phyloP scores from a whole-genome alignment of 202 grass and related monocot species.

The Alloteropsis angusta region DNA sequence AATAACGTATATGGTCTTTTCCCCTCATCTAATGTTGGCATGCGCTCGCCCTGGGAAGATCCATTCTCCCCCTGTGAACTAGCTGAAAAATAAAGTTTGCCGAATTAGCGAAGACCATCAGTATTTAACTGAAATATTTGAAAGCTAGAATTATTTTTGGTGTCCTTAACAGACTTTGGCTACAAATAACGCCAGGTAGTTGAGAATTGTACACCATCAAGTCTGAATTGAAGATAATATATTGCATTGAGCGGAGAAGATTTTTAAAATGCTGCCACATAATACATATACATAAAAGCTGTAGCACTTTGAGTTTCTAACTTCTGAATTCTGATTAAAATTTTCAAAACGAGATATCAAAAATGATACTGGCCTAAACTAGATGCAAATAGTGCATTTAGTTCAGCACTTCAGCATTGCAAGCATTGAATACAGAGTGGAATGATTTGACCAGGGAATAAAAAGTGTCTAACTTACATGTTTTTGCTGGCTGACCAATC shows the following conservation, averaged over 20 bases:
- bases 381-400: neutral
- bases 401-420: constrained; percentile 18
- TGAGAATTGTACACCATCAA: neutral
- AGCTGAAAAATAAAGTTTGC: constrained; percentile 33
- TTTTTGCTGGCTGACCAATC: constrained; percentile 67
- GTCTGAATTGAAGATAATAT: neutral
- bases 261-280: too few relatives aligned
- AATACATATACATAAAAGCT: neutral
- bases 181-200: neutral
- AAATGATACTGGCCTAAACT: neutral
- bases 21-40: constrained; percentile 48
- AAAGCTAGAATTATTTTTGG: constrained; percentile 1
- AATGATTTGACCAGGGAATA: neutral
- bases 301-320: constrained; percentile 5
- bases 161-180: neutral
- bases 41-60: constrained; percentile 43
- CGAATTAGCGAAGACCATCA: constrained; percentile 28
- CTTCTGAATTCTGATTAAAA: neutral
- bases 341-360: constrained; percentile 1
- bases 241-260: neutral
- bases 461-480: constrained; percentile 48
- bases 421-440: neutral
- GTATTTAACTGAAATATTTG: constrained; percentile 14
- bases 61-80: constrained; percentile 58
- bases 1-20: constrained; percentile 68